phyloP scores from a whole-genome alignment of 129 eudicot genomes.

The Helianthus annuus region DNA sequence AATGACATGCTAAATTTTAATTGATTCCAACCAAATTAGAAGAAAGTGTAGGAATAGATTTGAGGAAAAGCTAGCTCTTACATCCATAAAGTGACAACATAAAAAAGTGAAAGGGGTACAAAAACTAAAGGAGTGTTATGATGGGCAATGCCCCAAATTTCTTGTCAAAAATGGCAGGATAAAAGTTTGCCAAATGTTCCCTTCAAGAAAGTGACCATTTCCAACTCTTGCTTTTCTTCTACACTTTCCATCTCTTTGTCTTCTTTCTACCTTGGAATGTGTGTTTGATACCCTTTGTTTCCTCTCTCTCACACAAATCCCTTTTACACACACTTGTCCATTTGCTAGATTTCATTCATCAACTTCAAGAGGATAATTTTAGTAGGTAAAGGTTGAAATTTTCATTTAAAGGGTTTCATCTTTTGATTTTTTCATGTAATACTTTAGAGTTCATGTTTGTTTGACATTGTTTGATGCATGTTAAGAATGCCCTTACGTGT shows the following conservation, averaged over 20 bases:
- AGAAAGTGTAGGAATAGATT: not conserved
- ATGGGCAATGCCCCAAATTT: slow-evolving; percentile 45
- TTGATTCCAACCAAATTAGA: not conserved
- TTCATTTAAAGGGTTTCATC: not conserved
- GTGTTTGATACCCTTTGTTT: slow-evolving; percentile 58
- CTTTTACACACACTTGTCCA: slow-evolving; percentile 25
- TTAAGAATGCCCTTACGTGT: not conserved
- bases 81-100: slow-evolving; percentile 39
- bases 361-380: slow-evolving; percentile 7
- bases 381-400: slow-evolving; percentile 13
- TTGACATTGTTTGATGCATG: slow-evolving; percentile 1
- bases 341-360: slow-evolving; percentile 22
- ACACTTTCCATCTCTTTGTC: slow-evolving; percentile 74
- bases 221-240: slow-evolving; percentile 75
- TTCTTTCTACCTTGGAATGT: slow-evolving; percentile 70
- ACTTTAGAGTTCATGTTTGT: slow-evolving; percentile 5
- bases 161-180: slow-evolving; percentile 62
- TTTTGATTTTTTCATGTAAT: not conserved
- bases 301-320: slow-evolving; percentile 25
- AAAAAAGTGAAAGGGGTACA: slow-evolving; percentile 32
- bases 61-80: slow-evolving; percentile 21
- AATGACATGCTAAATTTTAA: slow-evolving; percentile 1
- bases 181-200: slow-evolving; percentile 57
- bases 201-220: slow-evolving; percentile 77
- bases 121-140: slow-evolving; percentile 39